Conservation (phyloP, 1,284 basidiomycete species). For the Trametes hirsuta region DNA sequence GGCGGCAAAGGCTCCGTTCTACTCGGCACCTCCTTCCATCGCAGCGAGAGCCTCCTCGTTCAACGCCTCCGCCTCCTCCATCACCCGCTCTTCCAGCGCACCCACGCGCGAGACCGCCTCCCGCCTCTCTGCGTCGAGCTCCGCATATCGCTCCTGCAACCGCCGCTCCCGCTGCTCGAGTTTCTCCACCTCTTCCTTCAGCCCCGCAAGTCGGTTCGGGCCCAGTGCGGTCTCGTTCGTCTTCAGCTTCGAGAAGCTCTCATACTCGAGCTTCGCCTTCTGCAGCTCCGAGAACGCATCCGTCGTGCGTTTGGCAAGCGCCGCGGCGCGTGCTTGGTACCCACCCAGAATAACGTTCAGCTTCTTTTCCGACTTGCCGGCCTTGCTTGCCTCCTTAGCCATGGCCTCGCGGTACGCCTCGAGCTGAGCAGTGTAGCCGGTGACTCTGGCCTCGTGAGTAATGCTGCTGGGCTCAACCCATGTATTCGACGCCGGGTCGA, state of each 20-base stretch:
- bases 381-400: slow-evolving; percentile 81
- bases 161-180: slow-evolving; percentile 77
- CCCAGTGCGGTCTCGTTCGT: slow-evolving; percentile 75
- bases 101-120: slow-evolving; percentile 66
- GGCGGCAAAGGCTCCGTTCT: neutral
- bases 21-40: slow-evolving; percentile 47
- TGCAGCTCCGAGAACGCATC: slow-evolving; percentile 76
- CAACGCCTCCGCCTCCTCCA: slow-evolving; percentile 81
- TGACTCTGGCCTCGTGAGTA: slow-evolving; percentile 58
- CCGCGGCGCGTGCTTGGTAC: slow-evolving; percentile 81
- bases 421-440: slow-evolving; percentile 69
- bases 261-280: slow-evolving; percentile 68
- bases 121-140: slow-evolving; percentile 74
- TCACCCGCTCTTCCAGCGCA: slow-evolving; percentile 71
- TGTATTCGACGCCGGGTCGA: slow-evolving; percentile 54
- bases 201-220: slow-evolving; percentile 70
- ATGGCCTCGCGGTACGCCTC: slow-evolving; percentile 73
- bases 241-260: slow-evolving; percentile 77
- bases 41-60: slow-evolving; percentile 75
- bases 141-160: slow-evolving; percentile 83
- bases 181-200: slow-evolving; percentile 84
- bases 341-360: slow-evolving; percentile 88
- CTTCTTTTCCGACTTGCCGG: slow-evolving; percentile 91
- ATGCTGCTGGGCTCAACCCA: slow-evolving; percentile 76
- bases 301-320: slow-evolving; percentile 67